phyloP scores from a whole-genome alignment of 2,329 filamentous ascomycete genomes.

The Cyphellophora europaea region DNA sequence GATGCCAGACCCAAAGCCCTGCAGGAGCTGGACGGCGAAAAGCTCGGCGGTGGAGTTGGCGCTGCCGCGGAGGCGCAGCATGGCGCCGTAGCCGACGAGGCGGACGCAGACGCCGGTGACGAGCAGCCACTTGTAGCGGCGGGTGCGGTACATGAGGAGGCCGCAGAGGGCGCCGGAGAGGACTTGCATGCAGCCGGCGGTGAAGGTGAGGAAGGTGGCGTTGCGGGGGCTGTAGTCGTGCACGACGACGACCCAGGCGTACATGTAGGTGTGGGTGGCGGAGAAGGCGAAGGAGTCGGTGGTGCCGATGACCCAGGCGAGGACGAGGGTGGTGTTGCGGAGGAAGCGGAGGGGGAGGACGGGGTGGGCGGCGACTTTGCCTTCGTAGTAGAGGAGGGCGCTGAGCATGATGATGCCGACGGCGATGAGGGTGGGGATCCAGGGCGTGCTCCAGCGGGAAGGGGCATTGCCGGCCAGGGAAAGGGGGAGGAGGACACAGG shows the following conservation, averaged over 20 bases:
- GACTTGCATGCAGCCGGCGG: constrained; percentile 33
- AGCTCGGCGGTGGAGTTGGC: constrained; percentile 36
- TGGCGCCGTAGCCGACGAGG: constrained; percentile 40
- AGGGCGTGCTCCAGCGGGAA: constrained; percentile 35
- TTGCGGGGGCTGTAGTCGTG: constrained; percentile 30
- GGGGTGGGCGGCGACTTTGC: constrained; percentile 33
- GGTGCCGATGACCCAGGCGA: constrained; percentile 30
- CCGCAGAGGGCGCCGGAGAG: constrained; percentile 32
- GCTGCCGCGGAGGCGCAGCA: constrained; percentile 38
- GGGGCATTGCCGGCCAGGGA: constrained; percentile 34
- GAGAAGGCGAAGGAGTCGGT: constrained; percentile 41
- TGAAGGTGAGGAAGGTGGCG: constrained; percentile 34
- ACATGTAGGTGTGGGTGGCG: constrained; percentile 40
- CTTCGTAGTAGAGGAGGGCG: constrained; percentile 40
- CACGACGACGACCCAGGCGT: constrained; percentile 37
- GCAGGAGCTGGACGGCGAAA: constrained; percentile 39
- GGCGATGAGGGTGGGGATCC: constrained; percentile 35
- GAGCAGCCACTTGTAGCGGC: constrained; percentile 39
- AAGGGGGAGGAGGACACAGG: constrained; percentile 39
- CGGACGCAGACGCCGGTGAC: constrained; percentile 33
- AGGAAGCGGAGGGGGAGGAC: constrained; percentile 39
- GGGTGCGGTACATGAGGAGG: constrained; percentile 31
- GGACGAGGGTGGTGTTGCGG: constrained; percentile 31
- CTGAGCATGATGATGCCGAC: constrained; percentile 34
- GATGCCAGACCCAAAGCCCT: constrained; percentile 39